These are phyloP conservation scores for Discostella pseudostelligera DNA, from an alignment of 108 stramenopile species.

Conservation along the genomic window DNA sequence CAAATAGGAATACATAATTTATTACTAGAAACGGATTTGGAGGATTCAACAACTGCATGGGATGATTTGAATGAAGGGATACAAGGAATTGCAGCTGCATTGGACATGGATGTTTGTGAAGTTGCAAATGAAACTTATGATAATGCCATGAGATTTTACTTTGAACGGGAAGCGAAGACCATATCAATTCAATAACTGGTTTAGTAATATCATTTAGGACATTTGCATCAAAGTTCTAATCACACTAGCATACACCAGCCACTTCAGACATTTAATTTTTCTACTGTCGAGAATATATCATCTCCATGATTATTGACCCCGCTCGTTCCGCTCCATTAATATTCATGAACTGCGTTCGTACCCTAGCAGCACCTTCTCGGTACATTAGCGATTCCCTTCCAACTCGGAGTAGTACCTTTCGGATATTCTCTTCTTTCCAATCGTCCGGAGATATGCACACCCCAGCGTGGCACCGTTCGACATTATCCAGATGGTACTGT, in stretches of 20 bases:
- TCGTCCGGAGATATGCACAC: conserved; percentile 16
- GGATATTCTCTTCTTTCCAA: conserved; percentile 26
- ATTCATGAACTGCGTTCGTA: background rate
- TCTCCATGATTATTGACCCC: conserved; percentile 3
- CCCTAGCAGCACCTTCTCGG: background rate
- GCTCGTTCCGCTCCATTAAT: conserved; percentile 1
- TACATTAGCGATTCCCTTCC: background rate
- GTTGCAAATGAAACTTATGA: conserved; percentile 52
- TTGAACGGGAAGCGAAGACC: background rate
- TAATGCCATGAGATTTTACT: conserved; percentile 67
- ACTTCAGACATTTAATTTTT: background rate
- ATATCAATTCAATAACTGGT: too few species aligned
- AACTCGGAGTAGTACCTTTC: conserved; percentile 18
- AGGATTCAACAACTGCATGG: conserved; percentile 59
- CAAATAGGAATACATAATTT: conserved; percentile 71
- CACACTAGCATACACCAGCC: too few species aligned
- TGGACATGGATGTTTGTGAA: conserved; percentile 49
- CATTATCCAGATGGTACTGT: conserved; percentile 20
- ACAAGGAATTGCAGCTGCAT: conserved; percentile 45
- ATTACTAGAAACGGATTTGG: conserved; percentile 84
- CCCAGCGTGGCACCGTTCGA: conserved; percentile 12
- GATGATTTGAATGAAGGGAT: conserved; percentile 51
- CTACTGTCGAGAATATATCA: background rate
- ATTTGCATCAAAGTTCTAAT: too few species aligned
- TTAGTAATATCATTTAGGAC: too few species aligned